Percentiles rank a stretch among this genome's conserved stretches.
Evolutionary conservation across 2,329 filamentous ascomycete genomes (phyloP).

Genomic region (Aspergillus spinulosporus): DNA sequence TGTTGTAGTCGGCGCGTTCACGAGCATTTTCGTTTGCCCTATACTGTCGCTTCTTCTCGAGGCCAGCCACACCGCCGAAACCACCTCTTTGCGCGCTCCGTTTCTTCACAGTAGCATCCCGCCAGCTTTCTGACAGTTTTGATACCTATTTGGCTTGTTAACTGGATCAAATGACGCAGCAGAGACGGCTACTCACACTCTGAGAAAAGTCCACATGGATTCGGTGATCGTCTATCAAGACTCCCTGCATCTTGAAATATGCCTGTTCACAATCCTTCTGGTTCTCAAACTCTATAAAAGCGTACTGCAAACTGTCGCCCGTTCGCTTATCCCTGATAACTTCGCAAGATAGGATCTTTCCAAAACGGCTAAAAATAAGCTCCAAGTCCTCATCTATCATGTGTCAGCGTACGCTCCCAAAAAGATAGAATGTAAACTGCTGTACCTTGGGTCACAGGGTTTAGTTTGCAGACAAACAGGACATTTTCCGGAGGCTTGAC

Average conservation of each 20-base stretch:
- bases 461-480: conserved; percentile 96
- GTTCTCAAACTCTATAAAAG: conserved; percentile 94
- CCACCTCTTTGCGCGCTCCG: conserved; percentile 68
- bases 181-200: conserved; percentile 62
- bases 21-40: conserved; percentile 61
- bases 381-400: conserved; percentile 78
- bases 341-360: conserved; percentile 91
- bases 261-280: conserved; percentile 91
- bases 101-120: conserved; percentile 80
- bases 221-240: conserved; percentile 92
- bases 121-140: conserved; percentile 86
- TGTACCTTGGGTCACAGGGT: conserved; percentile 79
- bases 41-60: conserved; percentile 92
- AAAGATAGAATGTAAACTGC: neutral
- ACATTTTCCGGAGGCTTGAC: conserved; percentile 97
- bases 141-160: conserved; percentile 49
- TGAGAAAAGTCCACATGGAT: conserved; percentile 99
- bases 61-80: conserved; percentile 82
- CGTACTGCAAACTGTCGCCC: conserved; percentile 92
- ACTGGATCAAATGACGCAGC: neutral
- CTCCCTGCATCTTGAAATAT: conserved; percentile 98
- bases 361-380: conserved; percentile 95
- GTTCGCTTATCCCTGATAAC: conserved; percentile 93
- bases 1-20: conserved; percentile 62
- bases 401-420: conserved; percentile 1